Base-by-base conservation (phyloP, 2,329 filamentous ascomycete species). In the Triangularia verruculosa region DNA sequence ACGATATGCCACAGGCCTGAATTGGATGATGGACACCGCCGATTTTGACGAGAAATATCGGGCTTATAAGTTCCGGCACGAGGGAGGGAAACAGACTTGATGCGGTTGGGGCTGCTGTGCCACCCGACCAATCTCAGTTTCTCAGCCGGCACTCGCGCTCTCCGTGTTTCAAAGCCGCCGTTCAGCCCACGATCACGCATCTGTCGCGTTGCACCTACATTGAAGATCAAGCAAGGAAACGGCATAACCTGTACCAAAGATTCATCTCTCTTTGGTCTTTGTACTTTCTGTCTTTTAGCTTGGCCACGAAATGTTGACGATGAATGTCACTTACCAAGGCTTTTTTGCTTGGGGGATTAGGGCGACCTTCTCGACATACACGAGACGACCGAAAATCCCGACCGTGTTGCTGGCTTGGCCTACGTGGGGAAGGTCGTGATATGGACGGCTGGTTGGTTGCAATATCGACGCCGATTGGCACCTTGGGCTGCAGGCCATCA, bases 111-210 rank as follows among this genome's bases (percentile, higher is more conserved):
- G n/a, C 39, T 47, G 39, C 39, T 47, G 39, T 47, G 39, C 11
- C 5, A 47, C 39, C 39, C 39, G 39, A 20, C n/a, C 17, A 20
- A 17, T 47, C 39, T 47, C 39, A 20, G 39, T 47, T 47, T 17
- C 39, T 8, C n/a, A 47, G 39, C 51, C 51, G 51, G 51, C 51
- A 54, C 22, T 25, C 51, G 25, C 12, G 7, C 22, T 24, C 51
- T 54, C 51, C 51, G 51, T 54, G 51, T 54, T 54, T 54, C 51
- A 54, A 54, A 54, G 24, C 51, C 39, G 39, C 39, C 51, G 27
- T 54, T 24, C 51, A 54, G 15, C 1, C 20, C 51, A n/a, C 25
- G 22, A 54, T 27, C 51, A 54, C 51, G 39, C 39, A 47, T 8
- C 20, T 47, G 39, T 7, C 39, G 17, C n/a, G 39, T 47, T 47